Evolutionary conservation across 23 red algal genomes (phyloP), one percentile per base, ranked within the genome.

Genomic region (Chondrus crispus): DNA sequence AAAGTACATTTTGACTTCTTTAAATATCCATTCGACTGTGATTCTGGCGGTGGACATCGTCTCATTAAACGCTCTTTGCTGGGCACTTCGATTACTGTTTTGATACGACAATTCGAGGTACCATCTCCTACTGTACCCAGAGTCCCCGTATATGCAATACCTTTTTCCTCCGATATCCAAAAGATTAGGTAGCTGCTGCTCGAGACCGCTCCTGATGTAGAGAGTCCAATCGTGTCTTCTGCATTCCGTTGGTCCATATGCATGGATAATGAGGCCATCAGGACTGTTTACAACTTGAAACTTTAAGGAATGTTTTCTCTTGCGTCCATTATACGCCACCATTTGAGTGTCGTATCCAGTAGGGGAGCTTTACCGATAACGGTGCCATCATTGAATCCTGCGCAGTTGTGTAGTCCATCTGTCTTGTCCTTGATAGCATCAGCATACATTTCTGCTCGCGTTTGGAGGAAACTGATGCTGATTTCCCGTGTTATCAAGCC

Each of bases 151-250:
- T 29, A 72, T 29, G 14, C 66, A 29, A 29, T 72, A 72, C 66
- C 12, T n/a, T n/a, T 20, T 29, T 13, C 32, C 32, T n/a, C 32
- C 12, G 14, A 18, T 12, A 12, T 72, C 14, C 66, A 72, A 30
- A 13, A 72, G 12, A 18, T n/a, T 12, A 20, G 19, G 66, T 30
- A 72, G 28, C 32, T 36, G 14, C 14, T 72, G 14, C 28, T 86
- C 55, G 13, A 85, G 44, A 26, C 80, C 80, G 22, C 24, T 36
- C 28, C 52, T 13, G 13, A 62, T 24, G 26, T 73, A 86, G 32
- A 64, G 55, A 20, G 82, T 86, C 82, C 33, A 70, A 41, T 86
- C 82, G 8, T 86, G 82, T 4, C 55, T 29, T 41, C 82, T 51
- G 13, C 55, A 51, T 2, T 86, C 82, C 4, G 30, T 26, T 4